A percentile compares a stretch with the other conserved stretches of the same genome.
Conservation (phyloP, 1,139 yeast species). For the Blastobotrys proliferans region DNA sequence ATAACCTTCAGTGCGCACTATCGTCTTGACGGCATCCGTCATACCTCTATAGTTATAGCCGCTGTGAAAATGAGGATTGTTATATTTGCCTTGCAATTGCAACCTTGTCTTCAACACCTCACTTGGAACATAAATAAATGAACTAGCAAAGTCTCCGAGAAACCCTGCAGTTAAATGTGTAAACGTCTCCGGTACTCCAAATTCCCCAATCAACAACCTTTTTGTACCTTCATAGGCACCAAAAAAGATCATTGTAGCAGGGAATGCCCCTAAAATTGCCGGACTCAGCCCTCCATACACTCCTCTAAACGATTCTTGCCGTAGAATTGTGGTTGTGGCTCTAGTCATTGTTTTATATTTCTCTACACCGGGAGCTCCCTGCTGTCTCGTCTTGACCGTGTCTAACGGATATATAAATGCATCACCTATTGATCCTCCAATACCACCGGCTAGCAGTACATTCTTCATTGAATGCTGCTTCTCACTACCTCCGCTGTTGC, state of each 20-base stretch:
- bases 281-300: conserved; percentile 90
- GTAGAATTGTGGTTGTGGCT: conserved; percentile 68
- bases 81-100: conserved; percentile 83
- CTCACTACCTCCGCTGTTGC: neutral
- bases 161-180: conserved; percentile 84
- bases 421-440: conserved; percentile 94
- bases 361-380: conserved; percentile 69
- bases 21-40: conserved; percentile 62
- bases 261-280: conserved; percentile 80
- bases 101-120: conserved; percentile 93
- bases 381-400: conserved; percentile 95
- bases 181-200: conserved; percentile 69
- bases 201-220: conserved; percentile 58
- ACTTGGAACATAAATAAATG: conserved; percentile 93
- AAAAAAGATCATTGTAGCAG: conserved; percentile 89
- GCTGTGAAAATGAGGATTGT: conserved; percentile 71
- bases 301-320: conserved; percentile 85
- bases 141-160: conserved; percentile 84
- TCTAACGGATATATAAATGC: conserved; percentile 91
- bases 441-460: conserved; percentile 66
- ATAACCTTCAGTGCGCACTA: conserved; percentile 65
- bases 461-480: conserved; percentile 17
- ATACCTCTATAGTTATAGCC: conserved; percentile 81
- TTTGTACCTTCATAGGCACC: conserved; percentile 84
- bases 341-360: conserved; percentile 66